Conservation (phyloP, 805 yeast genomes). For the Teunomyces pallodes region DNA sequence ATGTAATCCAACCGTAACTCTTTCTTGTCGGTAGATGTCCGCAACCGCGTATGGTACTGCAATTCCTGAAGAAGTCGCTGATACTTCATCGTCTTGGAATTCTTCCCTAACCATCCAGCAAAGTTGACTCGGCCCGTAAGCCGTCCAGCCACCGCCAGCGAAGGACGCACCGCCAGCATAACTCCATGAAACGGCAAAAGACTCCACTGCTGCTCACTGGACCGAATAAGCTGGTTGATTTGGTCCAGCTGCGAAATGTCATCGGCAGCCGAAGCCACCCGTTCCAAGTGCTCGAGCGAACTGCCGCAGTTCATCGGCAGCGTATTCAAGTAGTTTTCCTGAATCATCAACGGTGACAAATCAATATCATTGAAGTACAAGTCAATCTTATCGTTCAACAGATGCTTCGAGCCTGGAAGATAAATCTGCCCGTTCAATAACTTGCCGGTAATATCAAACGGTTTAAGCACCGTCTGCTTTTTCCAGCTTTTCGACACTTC, state of each 20-base stretch:
- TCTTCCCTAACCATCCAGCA: conserved; percentile 86
- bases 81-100: conserved; percentile 78
- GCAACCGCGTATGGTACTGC: conserved; percentile 81
- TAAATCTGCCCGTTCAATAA: conserved; percentile 60
- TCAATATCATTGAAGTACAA: conserved; percentile 93
- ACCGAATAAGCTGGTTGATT: conserved; percentile 77
- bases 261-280: conserved; percentile 78
- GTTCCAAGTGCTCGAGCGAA: conserved; percentile 50
- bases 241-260: conserved; percentile 82
- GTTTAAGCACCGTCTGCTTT: conserved; percentile 85
- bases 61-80: conserved; percentile 78
- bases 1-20: conserved; percentile 77
- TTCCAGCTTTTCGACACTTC: conserved; percentile 73
- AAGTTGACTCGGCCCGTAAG: conserved; percentile 70
- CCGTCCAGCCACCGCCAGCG: conserved; percentile 70
- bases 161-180: conserved; percentile 80
- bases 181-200: conserved; percentile 88
- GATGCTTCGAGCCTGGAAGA: conserved; percentile 48
- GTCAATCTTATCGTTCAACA: conserved; percentile 79
- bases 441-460: conserved; percentile 82
- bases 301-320: conserved; percentile 47
- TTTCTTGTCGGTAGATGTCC: conserved; percentile 70
- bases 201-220: conserved; percentile 93
- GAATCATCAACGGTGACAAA: conserved; percentile 92
- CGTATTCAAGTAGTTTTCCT: conserved; percentile 81